Base-by-base conservation (phyloP, 176 grass and related monocot genomes). In the Rhipidocladum racemiflorum region DNA sequence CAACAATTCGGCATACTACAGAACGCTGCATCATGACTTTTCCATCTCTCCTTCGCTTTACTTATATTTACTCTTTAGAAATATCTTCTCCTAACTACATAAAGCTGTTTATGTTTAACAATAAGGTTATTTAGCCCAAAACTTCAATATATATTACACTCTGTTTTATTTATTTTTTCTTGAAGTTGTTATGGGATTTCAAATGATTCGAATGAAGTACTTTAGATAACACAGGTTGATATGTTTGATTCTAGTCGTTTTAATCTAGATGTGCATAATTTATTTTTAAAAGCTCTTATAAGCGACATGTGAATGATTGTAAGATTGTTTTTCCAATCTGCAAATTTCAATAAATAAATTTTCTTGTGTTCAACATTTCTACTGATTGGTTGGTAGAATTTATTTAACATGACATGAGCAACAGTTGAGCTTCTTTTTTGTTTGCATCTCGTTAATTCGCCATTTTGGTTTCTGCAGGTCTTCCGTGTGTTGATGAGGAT, bases 401-500 rank as follows among this genome's bases (percentile, higher is more conserved):
- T 56, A 11, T 77, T 86, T 66, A 54, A 42, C 39, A 48, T 71
- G 53, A 21, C 29, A 79, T 75, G 56, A 34, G 57, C 36, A 71
- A 36, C 2, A 55, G 21, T 23, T n/a, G 53, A 55, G 36, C 38
- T 9, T 39, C 7, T 35, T 6, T 75, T 30, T 55, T 80, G 66
- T 42, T 53, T 42, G 0, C 61, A 20, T 80, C 28, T 60, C 56
- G 73, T 70, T 75, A 4, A 59, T 9, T 76, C 5, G 2, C 29
- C 56, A 42, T 87, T 62, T 77, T 90, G 45, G 71, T 76, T 83
- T 43, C 43, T 84, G 77, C 90, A 99, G 96, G 92, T 91, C 40
- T 95, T 95, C 68, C 92, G 84, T 75, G 72, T 95, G 54, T 62
- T 99, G 75, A 91, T 85, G 88, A 85, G 83, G 88, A 95, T 99